These are phyloP conservation scores for Paramyrothecium roridum DNA, from an alignment of 2,329 filamentous ascomycete species.

Conservation along the genomic window DNA sequence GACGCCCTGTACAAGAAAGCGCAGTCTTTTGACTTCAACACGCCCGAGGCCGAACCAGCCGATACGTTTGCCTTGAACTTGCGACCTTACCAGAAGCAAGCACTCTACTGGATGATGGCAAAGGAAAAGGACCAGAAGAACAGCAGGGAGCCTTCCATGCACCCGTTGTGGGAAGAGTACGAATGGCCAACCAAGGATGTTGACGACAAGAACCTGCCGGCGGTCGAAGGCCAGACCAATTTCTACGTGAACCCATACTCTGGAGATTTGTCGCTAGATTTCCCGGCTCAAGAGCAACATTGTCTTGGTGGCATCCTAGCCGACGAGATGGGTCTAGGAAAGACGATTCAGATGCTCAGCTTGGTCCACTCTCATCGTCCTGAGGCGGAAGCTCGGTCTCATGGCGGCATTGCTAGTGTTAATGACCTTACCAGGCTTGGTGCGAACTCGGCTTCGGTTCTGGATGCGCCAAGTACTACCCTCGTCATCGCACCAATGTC, in stretches of 20 bases:
- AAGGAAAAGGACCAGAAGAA: constrained; percentile 82
- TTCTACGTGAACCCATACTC: constrained; percentile 99
- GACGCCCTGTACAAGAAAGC: constrained; percentile 94
- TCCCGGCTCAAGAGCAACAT: constrained; percentile 90
- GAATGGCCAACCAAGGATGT: constrained; percentile 83
- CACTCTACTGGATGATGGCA: constrained; percentile 91
- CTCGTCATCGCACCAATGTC: constrained; percentile 97
- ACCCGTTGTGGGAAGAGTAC: constrained; percentile 97
- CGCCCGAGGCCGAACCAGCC: constrained; percentile 80
- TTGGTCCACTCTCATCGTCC: constrained; percentile 81
- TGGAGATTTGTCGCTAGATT: constrained; percentile 86
- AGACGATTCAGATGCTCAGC: constrained; percentile 98
- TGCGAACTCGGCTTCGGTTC: constrained; percentile 52
- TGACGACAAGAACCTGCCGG: constrained; percentile 72
- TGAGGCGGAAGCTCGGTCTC: constrained; percentile 40
- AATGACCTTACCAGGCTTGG: constrained; percentile 62
- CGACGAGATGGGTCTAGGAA: constrained; percentile 96
- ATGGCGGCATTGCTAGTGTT: constrained; percentile 38
- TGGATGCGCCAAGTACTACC: constrained; percentile 81
- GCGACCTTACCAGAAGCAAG: constrained; percentile 92
- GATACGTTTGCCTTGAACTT: constrained; percentile 79
- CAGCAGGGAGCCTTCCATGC: constrained; percentile 78
- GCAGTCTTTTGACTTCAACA: constrained; percentile 93
- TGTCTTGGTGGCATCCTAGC: constrained; percentile 91
- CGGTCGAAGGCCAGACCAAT: constrained; percentile 60